These are phyloP conservation scores for Spirogloea muscicola DNA, from an alignment of 139 green algal genomes.

Conservation along the genomic window DNA sequence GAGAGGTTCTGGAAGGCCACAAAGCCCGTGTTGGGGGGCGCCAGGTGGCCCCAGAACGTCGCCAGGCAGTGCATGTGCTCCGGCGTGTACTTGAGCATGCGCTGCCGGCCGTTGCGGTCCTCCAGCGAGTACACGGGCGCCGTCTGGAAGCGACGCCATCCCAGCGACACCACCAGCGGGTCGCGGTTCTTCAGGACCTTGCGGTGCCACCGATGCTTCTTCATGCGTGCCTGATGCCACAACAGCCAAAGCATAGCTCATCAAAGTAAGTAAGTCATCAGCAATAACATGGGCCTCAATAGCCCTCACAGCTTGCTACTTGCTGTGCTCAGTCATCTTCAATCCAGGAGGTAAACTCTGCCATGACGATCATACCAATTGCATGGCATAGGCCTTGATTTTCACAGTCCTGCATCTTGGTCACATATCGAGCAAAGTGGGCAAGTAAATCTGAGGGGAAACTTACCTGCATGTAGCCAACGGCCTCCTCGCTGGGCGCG, in stretches of 20 bases:
- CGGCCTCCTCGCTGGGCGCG: slow-evolving; percentile 70
- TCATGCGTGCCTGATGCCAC: slow-evolving; percentile 72
- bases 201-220: slow-evolving; percentile 72
- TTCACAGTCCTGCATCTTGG: no score
- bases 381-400: no score
- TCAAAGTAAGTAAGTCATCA: no score
- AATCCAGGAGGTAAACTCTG: background rate
- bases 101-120: slow-evolving; percentile 81
- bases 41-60: slow-evolving; percentile 65
- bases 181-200: slow-evolving; percentile 88
- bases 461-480: slow-evolving; percentile 75
- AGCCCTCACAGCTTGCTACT: background rate
- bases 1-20: slow-evolving; percentile 56
- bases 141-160: slow-evolving; percentile 92
- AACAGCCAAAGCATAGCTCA: no score
- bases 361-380: no score
- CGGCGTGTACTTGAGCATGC: slow-evolving; percentile 95
- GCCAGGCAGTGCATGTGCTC: slow-evolving; percentile 97
- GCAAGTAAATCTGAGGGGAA: no score
- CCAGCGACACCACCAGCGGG: slow-evolving; percentile 83
- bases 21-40: slow-evolving; percentile 78
- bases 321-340: background rate
- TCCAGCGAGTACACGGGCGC: slow-evolving; percentile 81
- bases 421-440: no score
- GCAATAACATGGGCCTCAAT: no score